Percentiles rank a stretch among this genome's conserved stretches.
phyloP scores from a whole-genome alignment of 179 eudicot species.

The Silene vulgaris region DNA sequence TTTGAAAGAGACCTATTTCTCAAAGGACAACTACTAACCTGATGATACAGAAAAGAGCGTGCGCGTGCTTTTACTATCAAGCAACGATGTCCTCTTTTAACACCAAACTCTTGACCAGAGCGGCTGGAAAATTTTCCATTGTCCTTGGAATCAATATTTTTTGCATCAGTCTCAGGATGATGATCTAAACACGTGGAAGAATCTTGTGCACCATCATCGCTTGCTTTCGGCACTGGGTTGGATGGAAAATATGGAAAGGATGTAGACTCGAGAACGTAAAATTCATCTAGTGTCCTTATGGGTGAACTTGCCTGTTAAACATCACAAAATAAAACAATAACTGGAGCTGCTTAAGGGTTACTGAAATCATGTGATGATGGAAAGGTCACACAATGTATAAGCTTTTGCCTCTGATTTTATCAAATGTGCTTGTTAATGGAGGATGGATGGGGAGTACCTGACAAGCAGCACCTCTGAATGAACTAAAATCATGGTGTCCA shows the following conservation, averaged over 20 bases:
- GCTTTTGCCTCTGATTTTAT: background rate
- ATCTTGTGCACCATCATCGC: slow-evolving; percentile 18
- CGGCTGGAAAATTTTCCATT: slow-evolving; percentile 25
- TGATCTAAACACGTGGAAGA: slow-evolving; percentile 16
- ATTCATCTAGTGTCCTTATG: slow-evolving; percentile 66
- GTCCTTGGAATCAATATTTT: slow-evolving; percentile 22
- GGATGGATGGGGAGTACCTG: slow-evolving; percentile 49
- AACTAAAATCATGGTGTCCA: slow-evolving; percentile 92
- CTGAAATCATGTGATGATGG: background rate
- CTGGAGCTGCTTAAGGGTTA: background rate
- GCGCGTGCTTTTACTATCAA: slow-evolving; percentile 77
- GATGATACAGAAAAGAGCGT: slow-evolving; percentile 92
- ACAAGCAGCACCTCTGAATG: slow-evolving; percentile 89
- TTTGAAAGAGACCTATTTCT: background rate
- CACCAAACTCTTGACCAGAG: slow-evolving; percentile 50
- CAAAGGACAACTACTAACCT: slow-evolving; percentile 43
- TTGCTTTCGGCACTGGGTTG: slow-evolving; percentile 30
- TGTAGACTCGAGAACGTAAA: slow-evolving; percentile 57
- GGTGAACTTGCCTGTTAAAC: slow-evolving; percentile 81
- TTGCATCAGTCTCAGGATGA: slow-evolving; percentile 21
- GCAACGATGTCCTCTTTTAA: slow-evolving; percentile 57
- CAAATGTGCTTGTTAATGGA: too few species aligned
- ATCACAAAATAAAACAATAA: slow-evolving; percentile 10
- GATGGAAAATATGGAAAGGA: slow-evolving; percentile 61
- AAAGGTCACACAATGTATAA: background rate